Conservation (phyloP, 148 eudicot species). For the Vaccinium darrowii region DNA sequence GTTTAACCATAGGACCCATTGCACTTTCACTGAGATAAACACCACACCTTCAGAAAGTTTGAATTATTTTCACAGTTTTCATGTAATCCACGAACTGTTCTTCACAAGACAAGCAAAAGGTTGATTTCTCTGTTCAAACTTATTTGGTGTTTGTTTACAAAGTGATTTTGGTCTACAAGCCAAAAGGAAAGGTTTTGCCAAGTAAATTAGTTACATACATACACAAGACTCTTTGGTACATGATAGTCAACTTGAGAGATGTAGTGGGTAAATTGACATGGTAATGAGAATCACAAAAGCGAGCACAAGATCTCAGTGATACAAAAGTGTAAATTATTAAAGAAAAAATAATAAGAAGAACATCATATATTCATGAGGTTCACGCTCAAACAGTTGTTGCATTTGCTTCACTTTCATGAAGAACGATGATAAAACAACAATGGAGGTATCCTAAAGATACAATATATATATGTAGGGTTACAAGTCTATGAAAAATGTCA, state of each 20-base stretch:
- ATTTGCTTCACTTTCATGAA: not conserved
- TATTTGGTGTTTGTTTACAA: not conserved
- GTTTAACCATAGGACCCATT: conserved; percentile 24
- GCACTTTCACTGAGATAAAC: conserved; percentile 37
- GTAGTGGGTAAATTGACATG: not conserved
- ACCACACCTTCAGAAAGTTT: conserved; percentile 28
- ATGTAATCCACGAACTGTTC: not conserved
- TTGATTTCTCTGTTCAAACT: not conserved
- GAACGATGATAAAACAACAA: not conserved
- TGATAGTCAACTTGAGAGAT: not conserved
- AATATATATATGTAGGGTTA: not conserved
- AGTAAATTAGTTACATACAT: not conserved
- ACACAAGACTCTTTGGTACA: not conserved
- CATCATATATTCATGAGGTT: not conserved
- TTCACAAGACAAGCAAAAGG: not conserved
- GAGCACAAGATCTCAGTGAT: not conserved
- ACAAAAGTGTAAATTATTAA: no score
- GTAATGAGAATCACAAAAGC: not conserved
- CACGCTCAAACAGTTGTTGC: not conserved
- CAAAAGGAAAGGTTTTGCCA: not conserved
- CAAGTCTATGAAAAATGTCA: not conserved
- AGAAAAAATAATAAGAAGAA: no score
- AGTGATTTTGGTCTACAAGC: not conserved
- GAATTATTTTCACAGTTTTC: not conserved
- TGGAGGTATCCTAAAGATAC: not conserved